Conservation (phyloP, 2,329 filamentous ascomycete genomes). For the Fusarium austroafricanum region DNA sequence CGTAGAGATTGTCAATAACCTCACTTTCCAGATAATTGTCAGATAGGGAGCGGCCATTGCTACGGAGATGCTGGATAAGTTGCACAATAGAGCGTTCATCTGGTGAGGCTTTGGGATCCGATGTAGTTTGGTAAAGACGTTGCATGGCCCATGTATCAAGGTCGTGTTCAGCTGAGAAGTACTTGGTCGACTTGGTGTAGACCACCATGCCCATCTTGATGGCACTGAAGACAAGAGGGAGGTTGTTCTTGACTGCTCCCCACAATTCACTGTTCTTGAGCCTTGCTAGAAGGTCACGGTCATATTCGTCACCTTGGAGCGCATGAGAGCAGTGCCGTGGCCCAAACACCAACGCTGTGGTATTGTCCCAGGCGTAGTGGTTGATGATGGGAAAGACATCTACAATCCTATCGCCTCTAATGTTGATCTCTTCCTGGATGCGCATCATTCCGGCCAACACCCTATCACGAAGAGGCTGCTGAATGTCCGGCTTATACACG, state of each 20-base stretch:
- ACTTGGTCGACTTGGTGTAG: too few species aligned
- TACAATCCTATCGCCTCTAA: neutral
- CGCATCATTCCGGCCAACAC: neutral
- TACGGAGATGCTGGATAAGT: neutral
- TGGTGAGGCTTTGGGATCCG: neutral
- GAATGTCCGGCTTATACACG: neutral
- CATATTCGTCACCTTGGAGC: neutral
- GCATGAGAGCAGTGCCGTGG: neutral
- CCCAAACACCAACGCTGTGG: neutral
- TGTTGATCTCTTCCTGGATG: neutral
- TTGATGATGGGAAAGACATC: neutral
- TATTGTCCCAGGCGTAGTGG: slow-evolving; percentile 2
- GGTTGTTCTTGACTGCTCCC: neutral
- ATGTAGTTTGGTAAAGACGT: neutral
- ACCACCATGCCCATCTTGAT: neutral
- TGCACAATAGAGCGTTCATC: neutral
- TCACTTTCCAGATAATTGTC: neutral
- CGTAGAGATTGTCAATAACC: neutral
- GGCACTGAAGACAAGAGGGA: neutral
- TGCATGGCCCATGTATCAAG: neutral
- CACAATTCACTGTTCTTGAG: neutral
- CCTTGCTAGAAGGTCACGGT: neutral
- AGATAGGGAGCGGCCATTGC: neutral
- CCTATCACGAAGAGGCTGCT: neutral
- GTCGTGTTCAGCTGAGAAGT: neutral